Conservation (phyloP, 208 protist species). For the Trypanosoma scelopori region DNA sequence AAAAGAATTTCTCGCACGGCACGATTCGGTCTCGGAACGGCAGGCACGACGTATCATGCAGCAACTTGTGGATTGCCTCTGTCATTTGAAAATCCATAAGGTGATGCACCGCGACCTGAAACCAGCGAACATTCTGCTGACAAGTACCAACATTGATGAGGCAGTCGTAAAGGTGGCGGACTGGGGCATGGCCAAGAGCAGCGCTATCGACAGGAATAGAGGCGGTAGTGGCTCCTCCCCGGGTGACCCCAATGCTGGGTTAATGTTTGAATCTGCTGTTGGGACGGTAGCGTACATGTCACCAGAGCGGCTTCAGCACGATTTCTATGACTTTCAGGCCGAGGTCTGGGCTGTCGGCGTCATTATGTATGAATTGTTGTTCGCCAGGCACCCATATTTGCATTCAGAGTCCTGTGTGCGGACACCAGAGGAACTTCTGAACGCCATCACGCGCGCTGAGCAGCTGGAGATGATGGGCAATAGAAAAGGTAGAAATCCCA, state of each 20-base stretch:
- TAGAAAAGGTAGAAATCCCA: neutral
- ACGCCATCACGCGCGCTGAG: conserved; percentile 23
- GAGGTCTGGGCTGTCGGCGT: conserved; percentile 80
- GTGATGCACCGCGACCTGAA: conserved; percentile 92
- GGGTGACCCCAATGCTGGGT: neutral
- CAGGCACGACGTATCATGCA: conserved; percentile 50
- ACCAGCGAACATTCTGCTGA: conserved; percentile 84
- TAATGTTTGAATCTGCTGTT: conserved; percentile 58
- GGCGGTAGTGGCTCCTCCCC: neutral
- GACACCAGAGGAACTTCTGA: conserved; percentile 28
- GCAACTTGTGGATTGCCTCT: conserved; percentile 66
- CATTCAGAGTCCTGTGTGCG: conserved; percentile 28
- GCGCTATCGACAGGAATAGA: conserved; percentile 1
- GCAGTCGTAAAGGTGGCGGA: conserved; percentile 66
- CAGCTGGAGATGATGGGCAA: conserved; percentile 17
- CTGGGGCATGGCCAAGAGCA: conserved; percentile 63
- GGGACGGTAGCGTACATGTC: conserved; percentile 75
- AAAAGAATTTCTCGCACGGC: conserved; percentile 21
- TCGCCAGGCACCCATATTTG: conserved; percentile 40
- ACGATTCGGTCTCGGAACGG: conserved; percentile 26
- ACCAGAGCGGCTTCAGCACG: conserved; percentile 57
- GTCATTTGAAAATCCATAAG: conserved; percentile 34
- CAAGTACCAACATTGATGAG: conserved; percentile 41
- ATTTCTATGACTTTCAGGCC: conserved; percentile 66
- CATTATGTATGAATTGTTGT: conserved; percentile 81